Percentiles rank a stretch among this genome's conserved stretches.
Evolutionary conservation across 768 basidiomycete genomes (phyloP).

Genomic region (Trametes sanguinea): DNA sequence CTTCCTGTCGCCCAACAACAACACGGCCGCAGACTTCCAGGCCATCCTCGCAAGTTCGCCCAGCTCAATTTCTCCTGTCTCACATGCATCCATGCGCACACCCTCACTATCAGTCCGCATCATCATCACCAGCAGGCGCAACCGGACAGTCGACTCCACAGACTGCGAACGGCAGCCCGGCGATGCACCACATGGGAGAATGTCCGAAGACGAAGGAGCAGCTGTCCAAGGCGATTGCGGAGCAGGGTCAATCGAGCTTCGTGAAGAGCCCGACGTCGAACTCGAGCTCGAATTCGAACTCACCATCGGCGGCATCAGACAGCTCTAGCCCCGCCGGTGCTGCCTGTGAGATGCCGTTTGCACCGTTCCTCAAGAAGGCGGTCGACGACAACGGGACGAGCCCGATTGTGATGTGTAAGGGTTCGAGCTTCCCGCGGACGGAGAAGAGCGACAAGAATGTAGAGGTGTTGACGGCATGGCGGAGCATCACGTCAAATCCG

Average conservation of each 20-base stretch:
- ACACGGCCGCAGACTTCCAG: slow-evolving; percentile 37
- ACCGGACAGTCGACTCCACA: slow-evolving; percentile 11
- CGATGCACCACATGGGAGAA: slow-evolving; percentile 20
- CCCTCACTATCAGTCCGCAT: slow-evolving; percentile 22
- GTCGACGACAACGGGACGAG: slow-evolving; percentile 36
- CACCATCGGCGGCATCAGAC: slow-evolving; percentile 25
- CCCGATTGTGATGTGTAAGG: slow-evolving; percentile 64
- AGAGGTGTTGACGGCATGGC: slow-evolving; percentile 79
- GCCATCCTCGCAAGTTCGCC: slow-evolving; percentile 38
- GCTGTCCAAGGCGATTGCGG: slow-evolving; percentile 49
- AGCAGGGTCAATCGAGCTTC: slow-evolving; percentile 65
- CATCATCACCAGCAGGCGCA: slow-evolving; percentile 19
- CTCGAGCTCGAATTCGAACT: slow-evolving; percentile 13
- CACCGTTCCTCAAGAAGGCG: slow-evolving; percentile 36
- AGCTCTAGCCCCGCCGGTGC: slow-evolving; percentile 6
- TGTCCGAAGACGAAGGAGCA: slow-evolving; percentile 63
- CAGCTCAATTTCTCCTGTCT: slow-evolving; percentile 52
- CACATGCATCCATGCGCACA: slow-evolving; percentile 43
- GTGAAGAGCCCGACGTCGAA: slow-evolving; percentile 30
- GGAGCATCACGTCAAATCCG: slow-evolving; percentile 71
- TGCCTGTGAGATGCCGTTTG: slow-evolving; percentile 29
- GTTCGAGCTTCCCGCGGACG: slow-evolving; percentile 68
- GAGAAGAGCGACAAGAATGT: slow-evolving; percentile 71
- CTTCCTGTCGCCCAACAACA: slow-evolving; percentile 31
- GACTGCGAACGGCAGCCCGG: slow-evolving; percentile 31